Conservation (phyloP, 768 basidiomycete species). For the Lactarius hengduanensis region DNA sequence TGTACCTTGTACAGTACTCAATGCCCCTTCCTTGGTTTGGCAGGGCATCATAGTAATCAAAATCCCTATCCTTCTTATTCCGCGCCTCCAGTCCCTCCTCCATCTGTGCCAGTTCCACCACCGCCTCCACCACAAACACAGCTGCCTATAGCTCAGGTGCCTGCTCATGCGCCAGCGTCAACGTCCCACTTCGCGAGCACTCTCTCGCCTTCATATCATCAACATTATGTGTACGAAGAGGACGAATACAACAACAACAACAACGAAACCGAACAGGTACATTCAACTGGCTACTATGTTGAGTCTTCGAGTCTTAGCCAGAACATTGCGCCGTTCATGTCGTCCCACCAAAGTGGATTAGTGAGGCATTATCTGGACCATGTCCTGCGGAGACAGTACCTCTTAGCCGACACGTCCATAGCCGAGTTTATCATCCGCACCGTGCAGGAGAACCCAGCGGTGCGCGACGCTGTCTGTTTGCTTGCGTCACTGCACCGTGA, state of each 20-base stretch:
- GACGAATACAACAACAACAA: constrained; percentile 17
- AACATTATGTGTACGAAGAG: constrained; percentile 27
- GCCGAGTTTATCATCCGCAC: constrained; percentile 50
- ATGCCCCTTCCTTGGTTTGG: constrained; percentile 47
- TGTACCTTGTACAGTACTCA: constrained; percentile 69
- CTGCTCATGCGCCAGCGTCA: neutral
- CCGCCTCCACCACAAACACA: constrained; percentile 2
- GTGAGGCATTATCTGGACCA: constrained; percentile 54
- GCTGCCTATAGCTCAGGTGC: constrained; percentile 2
- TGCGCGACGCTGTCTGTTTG: constrained; percentile 59
- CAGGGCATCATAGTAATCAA: constrained; percentile 42
- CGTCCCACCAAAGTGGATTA: constrained; percentile 32
- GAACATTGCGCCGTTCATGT: constrained; percentile 29
- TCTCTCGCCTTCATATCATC: constrained; percentile 26
- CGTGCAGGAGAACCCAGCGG: constrained; percentile 44
- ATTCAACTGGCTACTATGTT: constrained; percentile 25
- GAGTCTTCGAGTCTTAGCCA: constrained; percentile 26
- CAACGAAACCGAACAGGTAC: constrained; percentile 21
- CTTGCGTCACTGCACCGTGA: constrained; percentile 59
- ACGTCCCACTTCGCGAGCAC: constrained; percentile 19
- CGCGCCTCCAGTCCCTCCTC: constrained; percentile 16
- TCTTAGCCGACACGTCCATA: constrained; percentile 55
- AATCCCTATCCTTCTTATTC: constrained; percentile 30
- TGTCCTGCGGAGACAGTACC: constrained; percentile 67
- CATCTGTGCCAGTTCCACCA: neutral